Conservation (phyloP, 345 rosid genomes). For the Heritiera fomes region DNA sequence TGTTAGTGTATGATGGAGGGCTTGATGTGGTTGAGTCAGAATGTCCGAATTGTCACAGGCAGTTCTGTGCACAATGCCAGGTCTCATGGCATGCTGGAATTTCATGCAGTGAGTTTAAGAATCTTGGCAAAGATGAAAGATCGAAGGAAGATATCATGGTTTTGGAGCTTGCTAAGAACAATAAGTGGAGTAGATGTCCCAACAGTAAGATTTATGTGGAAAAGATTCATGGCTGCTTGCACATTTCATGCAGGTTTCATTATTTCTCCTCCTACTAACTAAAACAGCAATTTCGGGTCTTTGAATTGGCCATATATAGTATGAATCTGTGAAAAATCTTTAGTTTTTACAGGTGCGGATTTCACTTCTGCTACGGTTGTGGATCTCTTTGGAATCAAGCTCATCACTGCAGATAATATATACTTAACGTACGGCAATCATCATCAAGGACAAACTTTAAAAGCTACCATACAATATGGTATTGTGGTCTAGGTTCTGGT, state of each 20-base stretch:
- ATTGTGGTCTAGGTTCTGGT: too few species aligned
- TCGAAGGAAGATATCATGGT: slow-evolving; percentile 29
- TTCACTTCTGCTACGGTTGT: slow-evolving; percentile 37
- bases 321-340: too few species aligned
- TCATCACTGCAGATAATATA: slow-evolving; percentile 13
- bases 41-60: slow-evolving; percentile 35
- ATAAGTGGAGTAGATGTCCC: slow-evolving; percentile 40
- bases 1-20: slow-evolving; percentile 33
- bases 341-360: slow-evolving; percentile 21
- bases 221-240: slow-evolving; percentile 23
- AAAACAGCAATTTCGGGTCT: neutral
- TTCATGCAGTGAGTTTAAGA: slow-evolving; percentile 34
- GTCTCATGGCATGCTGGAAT: slow-evolving; percentile 39
- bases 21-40: neutral
- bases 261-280: neutral
- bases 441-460: neutral
- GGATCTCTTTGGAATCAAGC: slow-evolving; percentile 17
- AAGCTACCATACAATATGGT: too few species aligned
- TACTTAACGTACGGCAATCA: neutral
- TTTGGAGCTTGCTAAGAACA: slow-evolving; percentile 37
- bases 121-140: slow-evolving; percentile 19
- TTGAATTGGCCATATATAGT: neutral
- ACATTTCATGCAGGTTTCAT: slow-evolving; percentile 36
- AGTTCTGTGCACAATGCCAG: slow-evolving; percentile 35
- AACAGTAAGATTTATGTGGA: slow-evolving; percentile 38